Evolutionary conservation across 164 flowering plant genomes (phyloP).

Genomic region (Dillenia suffruticosa): DNA sequence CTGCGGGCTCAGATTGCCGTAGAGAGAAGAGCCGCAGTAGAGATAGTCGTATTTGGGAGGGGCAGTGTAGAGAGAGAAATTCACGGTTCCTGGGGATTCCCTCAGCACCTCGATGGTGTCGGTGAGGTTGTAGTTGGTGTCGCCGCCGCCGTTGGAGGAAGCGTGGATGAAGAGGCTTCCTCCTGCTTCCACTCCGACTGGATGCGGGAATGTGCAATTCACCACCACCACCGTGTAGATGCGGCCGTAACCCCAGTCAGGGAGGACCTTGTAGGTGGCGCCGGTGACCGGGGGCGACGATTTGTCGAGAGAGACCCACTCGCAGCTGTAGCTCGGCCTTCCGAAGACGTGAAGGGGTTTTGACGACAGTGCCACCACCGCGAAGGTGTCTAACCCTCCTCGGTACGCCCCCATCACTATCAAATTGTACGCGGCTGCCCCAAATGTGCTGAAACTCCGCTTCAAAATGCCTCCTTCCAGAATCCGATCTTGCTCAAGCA

Average conservation of each 20-base stretch:
- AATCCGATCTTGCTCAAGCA: slow-evolving; percentile 19
- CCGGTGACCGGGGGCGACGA: slow-evolving; percentile 12
- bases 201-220: slow-evolving; percentile 66
- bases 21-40: slow-evolving; percentile 84
- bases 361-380: slow-evolving; percentile 47
- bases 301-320: slow-evolving; percentile 37
- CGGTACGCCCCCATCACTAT: slow-evolving; percentile 88
- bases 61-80: slow-evolving; percentile 23
- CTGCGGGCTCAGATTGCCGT: slow-evolving; percentile 79
- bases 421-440: slow-evolving; percentile 73
- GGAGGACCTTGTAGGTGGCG: slow-evolving; percentile 45
- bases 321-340: slow-evolving; percentile 46
- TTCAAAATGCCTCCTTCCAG: slow-evolving; percentile 36
- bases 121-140: slow-evolving; percentile 26
- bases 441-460: slow-evolving; percentile 55
- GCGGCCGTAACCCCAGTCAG: slow-evolving; percentile 95
- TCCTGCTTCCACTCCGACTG: slow-evolving; percentile 50
- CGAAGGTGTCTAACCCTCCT: slow-evolving; percentile 66
- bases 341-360: slow-evolving; percentile 51
- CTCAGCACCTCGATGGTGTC: slow-evolving; percentile 45
- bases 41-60: slow-evolving; percentile 61
- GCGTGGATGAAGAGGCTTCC: slow-evolving; percentile 60
- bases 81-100: slow-evolving; percentile 40
- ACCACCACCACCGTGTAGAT: slow-evolving; percentile 88
- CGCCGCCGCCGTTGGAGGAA: slow-evolving; percentile 48